These are phyloP conservation scores for Whalleya microplaca DNA, from an alignment of 2,329 filamentous ascomycete species.

Conservation along the genomic window DNA sequence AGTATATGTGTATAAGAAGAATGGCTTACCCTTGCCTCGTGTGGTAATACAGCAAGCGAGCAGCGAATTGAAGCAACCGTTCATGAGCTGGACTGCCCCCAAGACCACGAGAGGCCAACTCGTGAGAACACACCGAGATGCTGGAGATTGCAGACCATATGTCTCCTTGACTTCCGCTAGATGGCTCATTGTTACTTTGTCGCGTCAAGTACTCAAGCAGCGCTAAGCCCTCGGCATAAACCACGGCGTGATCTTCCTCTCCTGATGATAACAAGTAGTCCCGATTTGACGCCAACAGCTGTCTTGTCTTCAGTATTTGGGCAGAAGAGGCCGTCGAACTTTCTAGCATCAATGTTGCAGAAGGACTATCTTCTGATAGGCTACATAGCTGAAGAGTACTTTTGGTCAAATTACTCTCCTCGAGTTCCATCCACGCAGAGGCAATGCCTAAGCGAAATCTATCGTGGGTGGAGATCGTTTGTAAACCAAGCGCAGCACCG, in stretches of 20 bases:
- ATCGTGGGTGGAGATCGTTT: constrained; percentile 21
- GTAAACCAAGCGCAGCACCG: constrained; percentile 60
- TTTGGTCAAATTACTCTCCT: constrained; percentile 37
- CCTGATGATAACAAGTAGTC: constrained; percentile 60
- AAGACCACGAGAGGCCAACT: constrained; percentile 44
- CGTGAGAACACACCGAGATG: constrained; percentile 47
- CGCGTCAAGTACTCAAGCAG: constrained; percentile 69
- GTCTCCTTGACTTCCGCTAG: constrained; percentile 55
- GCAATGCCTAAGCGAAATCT: constrained; percentile 56
- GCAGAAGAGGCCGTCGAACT: constrained; percentile 36
- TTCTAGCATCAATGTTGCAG: constrained; percentile 15
- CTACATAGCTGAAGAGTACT: constrained; percentile 47
- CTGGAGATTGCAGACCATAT: constrained; percentile 53
- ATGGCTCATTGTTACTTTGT: constrained; percentile 46
- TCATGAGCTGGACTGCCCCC: constrained; percentile 54
- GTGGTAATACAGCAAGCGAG: constrained; percentile 69
- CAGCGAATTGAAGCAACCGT: constrained; percentile 68
- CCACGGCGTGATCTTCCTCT: constrained; percentile 51
- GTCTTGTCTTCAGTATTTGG: constrained; percentile 55
- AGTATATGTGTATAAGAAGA: not conserved
- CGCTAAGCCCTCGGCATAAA: constrained; percentile 64
- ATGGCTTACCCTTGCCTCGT: constrained; percentile 56
- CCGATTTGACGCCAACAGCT: constrained; percentile 56
- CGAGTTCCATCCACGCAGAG: constrained; percentile 71
- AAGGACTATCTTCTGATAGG: constrained; percentile 38